These are phyloP conservation scores for Tricharina praecox DNA, from an alignment of 495 filamentous ascomycete species.

Conservation along the genomic window DNA sequence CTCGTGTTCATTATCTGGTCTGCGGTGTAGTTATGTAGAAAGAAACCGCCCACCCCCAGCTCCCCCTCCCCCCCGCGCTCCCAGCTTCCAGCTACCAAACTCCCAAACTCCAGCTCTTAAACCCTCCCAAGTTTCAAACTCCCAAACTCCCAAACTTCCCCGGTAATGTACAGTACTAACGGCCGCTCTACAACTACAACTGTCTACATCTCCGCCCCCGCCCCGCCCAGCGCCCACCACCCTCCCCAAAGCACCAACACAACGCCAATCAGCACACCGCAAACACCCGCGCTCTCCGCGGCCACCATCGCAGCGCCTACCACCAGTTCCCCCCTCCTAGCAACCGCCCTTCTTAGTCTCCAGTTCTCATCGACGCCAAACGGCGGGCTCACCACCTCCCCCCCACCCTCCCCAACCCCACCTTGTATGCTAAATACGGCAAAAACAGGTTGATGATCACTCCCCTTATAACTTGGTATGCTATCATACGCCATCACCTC, in stretches of 20 bases:
- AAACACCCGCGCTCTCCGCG: slow-evolving; percentile 8
- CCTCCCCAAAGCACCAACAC: not conserved
- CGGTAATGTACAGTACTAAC: too few species aligned
- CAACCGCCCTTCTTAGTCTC: slow-evolving; percentile 9
- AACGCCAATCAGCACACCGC: slow-evolving; percentile 11
- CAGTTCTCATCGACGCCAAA: slow-evolving; percentile 12
- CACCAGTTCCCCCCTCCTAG: slow-evolving; percentile 17
- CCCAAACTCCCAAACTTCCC: too few species aligned
- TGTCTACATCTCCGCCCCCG: not conserved
- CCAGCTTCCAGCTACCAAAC: too few species aligned
- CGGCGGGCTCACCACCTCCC: slow-evolving; percentile 6
- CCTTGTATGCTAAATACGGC: not conserved
- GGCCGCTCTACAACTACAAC: too few species aligned
- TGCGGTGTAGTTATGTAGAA: too few species aligned
- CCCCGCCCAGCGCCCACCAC: not conserved
- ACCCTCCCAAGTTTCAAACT: too few species aligned
- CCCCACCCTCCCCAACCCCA: slow-evolving; percentile 1
- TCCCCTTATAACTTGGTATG: slow-evolving; percentile 55
- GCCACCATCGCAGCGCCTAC: slow-evolving; percentile 15
- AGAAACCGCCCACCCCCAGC: too few species aligned
- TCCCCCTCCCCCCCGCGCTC: too few species aligned
- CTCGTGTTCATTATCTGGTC: too few species aligned
- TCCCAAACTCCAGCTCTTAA: too few species aligned
- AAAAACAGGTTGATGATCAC: slow-evolving; percentile 55
- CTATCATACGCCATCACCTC: slow-evolving; percentile 46